Conservation (phyloP, 1,284 basidiomycete species). For the Leccinum variabile region DNA sequence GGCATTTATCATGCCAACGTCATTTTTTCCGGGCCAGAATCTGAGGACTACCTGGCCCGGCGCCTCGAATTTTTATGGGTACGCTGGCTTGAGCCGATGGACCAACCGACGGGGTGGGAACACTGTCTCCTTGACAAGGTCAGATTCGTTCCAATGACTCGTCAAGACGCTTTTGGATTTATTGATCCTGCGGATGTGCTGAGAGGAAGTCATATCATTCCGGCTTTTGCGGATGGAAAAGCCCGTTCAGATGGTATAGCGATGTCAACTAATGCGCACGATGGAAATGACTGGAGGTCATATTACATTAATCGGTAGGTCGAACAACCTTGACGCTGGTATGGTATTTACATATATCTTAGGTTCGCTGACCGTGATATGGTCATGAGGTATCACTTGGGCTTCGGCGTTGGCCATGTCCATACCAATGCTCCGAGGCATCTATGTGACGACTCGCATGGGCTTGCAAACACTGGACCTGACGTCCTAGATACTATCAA, state of each 20-base stretch:
- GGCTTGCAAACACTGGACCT: not conserved
- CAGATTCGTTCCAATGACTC: not conserved
- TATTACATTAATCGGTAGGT: not conserved
- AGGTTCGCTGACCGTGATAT: not conserved
- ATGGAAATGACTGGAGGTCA: not conserved
- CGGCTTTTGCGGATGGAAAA: not conserved
- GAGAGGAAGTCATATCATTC: not conserved
- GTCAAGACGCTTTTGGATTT: not conserved
- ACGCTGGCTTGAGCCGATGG: not conserved
- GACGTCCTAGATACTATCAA: not conserved
- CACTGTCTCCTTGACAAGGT: not conserved
- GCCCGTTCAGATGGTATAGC: not conserved
- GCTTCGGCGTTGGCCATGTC: not conserved
- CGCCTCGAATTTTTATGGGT: not conserved
- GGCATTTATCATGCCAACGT: not conserved
- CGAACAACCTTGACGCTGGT: not conserved
- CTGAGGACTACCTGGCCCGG: not conserved
- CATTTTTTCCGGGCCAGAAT: not conserved
- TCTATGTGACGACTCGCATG: not conserved
- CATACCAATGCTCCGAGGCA: not conserved
- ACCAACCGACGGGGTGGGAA: not conserved
- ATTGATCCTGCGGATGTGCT: not conserved
- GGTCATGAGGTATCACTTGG: not conserved
- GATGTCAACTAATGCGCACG: not conserved
- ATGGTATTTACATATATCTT: not conserved